Conservation (phyloP, 1,284 basidiomycete genomes). For the Pseudozyma pruni region DNA sequence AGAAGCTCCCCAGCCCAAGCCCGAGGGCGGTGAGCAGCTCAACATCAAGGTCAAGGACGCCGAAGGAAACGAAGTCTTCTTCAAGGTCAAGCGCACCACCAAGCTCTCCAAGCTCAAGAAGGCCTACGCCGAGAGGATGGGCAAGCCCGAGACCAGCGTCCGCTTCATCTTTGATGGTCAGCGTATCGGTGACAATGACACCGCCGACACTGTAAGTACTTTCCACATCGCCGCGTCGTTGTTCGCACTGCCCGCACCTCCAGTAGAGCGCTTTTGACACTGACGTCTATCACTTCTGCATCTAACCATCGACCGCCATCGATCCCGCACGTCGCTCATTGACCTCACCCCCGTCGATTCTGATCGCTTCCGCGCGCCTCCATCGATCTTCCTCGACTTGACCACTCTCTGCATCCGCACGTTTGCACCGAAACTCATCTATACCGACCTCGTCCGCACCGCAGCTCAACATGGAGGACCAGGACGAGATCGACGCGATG, state of each 20-base stretch:
- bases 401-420: neutral
- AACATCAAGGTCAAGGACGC: conserved; percentile 68
- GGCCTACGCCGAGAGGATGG: conserved; percentile 92
- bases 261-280: too few species aligned
- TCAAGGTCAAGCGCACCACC: conserved; percentile 96
- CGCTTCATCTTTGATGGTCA: conserved; percentile 67
- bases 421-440: too few species aligned
- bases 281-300: conserved; percentile 2
- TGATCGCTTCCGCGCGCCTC: neutral
- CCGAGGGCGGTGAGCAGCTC: conserved; percentile 64
- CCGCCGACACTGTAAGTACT: conserved; percentile 63
- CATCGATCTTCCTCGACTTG: too few species aligned
- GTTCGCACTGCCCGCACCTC: too few species aligned
- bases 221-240: neutral
- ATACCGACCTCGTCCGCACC: neutral
- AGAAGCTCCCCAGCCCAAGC: conserved; percentile 58
- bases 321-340: neutral
- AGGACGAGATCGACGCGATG: conserved; percentile 67
- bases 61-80: conserved; percentile 88
- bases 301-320: too few species aligned
- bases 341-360: too few species aligned
- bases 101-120: conserved; percentile 91
- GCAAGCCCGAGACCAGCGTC: conserved; percentile 73
- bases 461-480: conserved; percentile 66
- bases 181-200: conserved; percentile 65